These are phyloP conservation scores for Lachnellula hyalina DNA, from an alignment of 2,329 filamentous ascomycete genomes.

Conservation along the genomic window DNA sequence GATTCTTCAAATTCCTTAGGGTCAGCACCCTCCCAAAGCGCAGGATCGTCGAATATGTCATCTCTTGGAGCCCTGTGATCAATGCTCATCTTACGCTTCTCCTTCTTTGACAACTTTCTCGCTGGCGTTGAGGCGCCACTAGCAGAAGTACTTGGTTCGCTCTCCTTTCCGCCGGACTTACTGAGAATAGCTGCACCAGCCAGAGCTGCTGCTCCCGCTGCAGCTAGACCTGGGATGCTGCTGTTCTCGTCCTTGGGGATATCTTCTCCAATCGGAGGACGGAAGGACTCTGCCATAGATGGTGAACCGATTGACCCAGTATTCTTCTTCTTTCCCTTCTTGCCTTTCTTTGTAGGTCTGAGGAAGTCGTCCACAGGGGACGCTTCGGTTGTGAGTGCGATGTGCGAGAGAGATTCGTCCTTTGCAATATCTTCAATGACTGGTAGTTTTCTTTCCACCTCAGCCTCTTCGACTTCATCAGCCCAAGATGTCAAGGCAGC, in stretches of 20 bases:
- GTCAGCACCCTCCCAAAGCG: constrained; percentile 41
- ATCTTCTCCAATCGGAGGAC: constrained; percentile 4
- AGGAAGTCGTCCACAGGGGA: constrained; percentile 23
- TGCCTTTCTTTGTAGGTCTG: constrained; percentile 34
- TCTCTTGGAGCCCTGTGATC: constrained; percentile 38
- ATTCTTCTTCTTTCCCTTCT: constrained; percentile 34
- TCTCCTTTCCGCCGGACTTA: constrained; percentile 5
- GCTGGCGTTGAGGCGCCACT: constrained; percentile 33
- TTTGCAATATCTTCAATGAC: constrained; percentile 27
- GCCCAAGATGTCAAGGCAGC: constrained; percentile 26
- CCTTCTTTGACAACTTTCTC: constrained; percentile 34
- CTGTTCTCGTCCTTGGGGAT: constrained; percentile 20
- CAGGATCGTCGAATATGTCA: constrained; percentile 41
- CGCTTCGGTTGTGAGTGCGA: constrained; percentile 23
- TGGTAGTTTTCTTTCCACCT: constrained; percentile 23
- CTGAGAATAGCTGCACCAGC: constrained; percentile 15
- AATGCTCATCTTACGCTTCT: constrained; percentile 35
- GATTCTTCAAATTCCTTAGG: constrained; percentile 28
- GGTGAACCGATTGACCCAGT: constrained; percentile 1
- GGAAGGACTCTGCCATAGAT: constrained; percentile 6
- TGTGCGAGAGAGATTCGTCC: constrained; percentile 29
- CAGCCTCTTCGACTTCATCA: constrained; percentile 28
- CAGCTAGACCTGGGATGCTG: constrained; percentile 8
- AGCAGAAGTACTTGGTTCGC: constrained; percentile 14
- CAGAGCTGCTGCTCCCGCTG: constrained; percentile 15